Evolutionary conservation across 805 yeast species (phyloP).

Genomic region (Schwanniomyces sp.): DNA sequence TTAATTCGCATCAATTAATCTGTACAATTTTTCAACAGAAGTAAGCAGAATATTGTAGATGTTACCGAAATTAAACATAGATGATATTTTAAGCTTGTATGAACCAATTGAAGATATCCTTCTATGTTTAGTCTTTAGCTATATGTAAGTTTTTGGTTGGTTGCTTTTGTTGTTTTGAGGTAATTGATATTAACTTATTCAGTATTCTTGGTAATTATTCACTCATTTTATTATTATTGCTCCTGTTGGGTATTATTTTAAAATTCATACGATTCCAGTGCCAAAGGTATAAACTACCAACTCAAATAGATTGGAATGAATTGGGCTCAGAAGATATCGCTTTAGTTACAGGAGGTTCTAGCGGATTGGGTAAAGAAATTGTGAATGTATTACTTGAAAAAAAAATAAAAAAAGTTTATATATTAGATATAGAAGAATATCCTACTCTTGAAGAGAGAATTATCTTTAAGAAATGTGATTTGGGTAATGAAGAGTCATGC

Average conservation of each 20-base stretch:
- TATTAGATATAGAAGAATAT: constrained; percentile 29
- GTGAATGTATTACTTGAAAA: constrained; percentile 20
- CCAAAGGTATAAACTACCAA: background rate
- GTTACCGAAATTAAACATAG: background rate
- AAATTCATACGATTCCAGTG: background rate
- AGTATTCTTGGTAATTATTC: background rate
- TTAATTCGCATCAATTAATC: background rate
- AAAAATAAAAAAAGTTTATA: constrained; percentile 20
- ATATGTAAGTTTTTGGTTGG: background rate
- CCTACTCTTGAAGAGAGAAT: constrained; percentile 14
- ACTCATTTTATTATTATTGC: background rate
- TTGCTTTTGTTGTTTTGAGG: background rate
- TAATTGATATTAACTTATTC: background rate
- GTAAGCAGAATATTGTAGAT: background rate
- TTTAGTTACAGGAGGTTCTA: constrained; percentile 51
- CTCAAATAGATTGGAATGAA: background rate
- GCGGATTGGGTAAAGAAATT: constrained; percentile 49
- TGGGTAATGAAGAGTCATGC: constrained; percentile 16
- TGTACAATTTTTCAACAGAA: background rate
- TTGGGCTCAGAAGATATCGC: constrained; percentile 20
- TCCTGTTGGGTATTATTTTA: background rate
- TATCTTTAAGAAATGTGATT: constrained; percentile 22
- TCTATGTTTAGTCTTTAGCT: background rate
- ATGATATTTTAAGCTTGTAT: background rate
- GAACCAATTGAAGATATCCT: background rate